Evolutionary conservation across 1,284 basidiomycete genomes (phyloP), one percentile per base, ranked within the genome.

Genomic region (Ustilago lituana): DNA sequence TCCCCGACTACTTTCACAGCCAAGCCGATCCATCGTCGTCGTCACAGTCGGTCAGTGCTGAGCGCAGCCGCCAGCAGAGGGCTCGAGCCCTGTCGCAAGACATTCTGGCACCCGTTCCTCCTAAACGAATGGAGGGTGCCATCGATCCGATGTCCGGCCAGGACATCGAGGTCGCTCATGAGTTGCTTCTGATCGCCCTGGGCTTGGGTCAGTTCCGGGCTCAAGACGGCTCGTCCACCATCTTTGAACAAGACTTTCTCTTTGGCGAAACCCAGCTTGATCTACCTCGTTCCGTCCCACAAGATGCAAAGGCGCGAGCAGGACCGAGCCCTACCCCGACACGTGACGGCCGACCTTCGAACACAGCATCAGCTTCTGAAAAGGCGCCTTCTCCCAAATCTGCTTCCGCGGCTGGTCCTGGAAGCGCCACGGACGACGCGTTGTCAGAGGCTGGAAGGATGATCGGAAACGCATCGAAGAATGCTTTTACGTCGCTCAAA

Each of bases 151-250:
- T 33, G 15, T 52, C 56, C 2, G 66, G 65, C 19, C 59, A 61
- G 31, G 68, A 69, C 15, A 61, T 77, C 31, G 67, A 77, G 33
- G 47, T 79, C 2, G 61, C 68, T 3, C 62, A 79, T 36, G 77
- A 79, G 47, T 55, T 79, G 0, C 59, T 78, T 3, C 58, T 79
- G 17, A 52, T 79, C 10, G 76, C 77, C 1, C 56, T 79, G 9
- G 77, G 77, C 0, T 50, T 79, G 3, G 77, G 77, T 5, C 76
- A 76, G 46, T 76, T 59, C 27, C 54, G 77, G 11, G 71, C 74
- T 17, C 66, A 73, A 49, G 74, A 79, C 37, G 76, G 73, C 4
- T 32, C 48, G 0, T 75, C 74, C 19, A 75, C 74, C 14, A 35
- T 78, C 14, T 78, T 74, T 33, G 77, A 79, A 53, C 68, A 72